Conservation (phyloP, 306 rosid genomes). For the Casuarina cunninghamiana region DNA sequence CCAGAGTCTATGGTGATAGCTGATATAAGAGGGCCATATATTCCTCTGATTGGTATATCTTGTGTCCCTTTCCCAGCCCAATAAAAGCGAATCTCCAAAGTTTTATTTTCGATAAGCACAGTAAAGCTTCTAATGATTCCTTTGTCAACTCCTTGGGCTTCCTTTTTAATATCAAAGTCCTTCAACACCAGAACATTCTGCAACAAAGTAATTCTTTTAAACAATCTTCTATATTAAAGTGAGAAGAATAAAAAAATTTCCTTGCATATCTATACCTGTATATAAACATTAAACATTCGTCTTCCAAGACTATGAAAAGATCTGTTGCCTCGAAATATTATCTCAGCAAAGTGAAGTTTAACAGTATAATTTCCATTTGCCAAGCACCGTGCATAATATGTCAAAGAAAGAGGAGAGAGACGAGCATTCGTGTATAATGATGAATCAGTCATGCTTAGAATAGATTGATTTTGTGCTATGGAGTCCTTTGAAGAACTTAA, state of each 20-base stretch:
- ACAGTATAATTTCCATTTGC: constrained; percentile 42
- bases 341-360: constrained; percentile 27
- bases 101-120: constrained; percentile 34
- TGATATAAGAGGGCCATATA: constrained; percentile 69
- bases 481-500: constrained; percentile 31
- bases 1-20: constrained; percentile 65
- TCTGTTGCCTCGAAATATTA: constrained; percentile 43
- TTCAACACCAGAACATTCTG: too few species aligned
- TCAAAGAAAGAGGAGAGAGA: constrained; percentile 44
- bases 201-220: neutral
- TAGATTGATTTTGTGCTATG: constrained; percentile 21
- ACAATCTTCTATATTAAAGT: constrained; percentile 5
- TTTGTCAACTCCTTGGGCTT: constrained; percentile 44
- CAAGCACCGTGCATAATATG: constrained; percentile 61
- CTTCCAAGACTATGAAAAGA: constrained; percentile 61
- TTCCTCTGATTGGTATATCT: constrained; percentile 42
- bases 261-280: constrained; percentile 45
- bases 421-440: constrained; percentile 53
- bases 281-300: constrained; percentile 60
- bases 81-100: constrained; percentile 51
- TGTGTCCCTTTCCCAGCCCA: constrained; percentile 80
- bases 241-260: neutral
- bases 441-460: constrained; percentile 28
- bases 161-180: too few species aligned
- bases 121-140: constrained; percentile 33